A percentile compares a stretch with the other conserved stretches of the same genome.
These are phyloP conservation scores for Hansenula anomala DNA, from an alignment of 1,139 yeast genomes.

Conservation along the genomic window DNA sequence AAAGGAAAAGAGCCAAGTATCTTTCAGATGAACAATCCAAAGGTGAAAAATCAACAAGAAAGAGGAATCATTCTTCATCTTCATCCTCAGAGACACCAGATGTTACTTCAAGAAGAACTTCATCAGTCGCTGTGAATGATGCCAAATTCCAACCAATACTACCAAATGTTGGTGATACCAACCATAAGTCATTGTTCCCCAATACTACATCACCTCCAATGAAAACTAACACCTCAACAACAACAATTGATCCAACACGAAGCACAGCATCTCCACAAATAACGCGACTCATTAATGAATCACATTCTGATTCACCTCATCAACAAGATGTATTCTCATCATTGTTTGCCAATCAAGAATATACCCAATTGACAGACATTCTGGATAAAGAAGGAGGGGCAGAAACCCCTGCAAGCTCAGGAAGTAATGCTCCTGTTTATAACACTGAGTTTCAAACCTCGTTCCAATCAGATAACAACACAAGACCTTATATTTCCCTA, in stretches of 20 bases:
- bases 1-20: constrained; percentile 45
- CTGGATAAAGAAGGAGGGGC: constrained; percentile 14
- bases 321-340: constrained; percentile 34
- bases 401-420: constrained; percentile 16
- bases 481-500: constrained; percentile 24
- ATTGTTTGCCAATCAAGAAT: constrained; percentile 23
- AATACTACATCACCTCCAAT: no score
- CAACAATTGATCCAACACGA: neutral
- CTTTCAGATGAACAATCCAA: constrained; percentile 7
- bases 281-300: neutral
- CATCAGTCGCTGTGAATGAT: neutral
- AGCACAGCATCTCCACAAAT: neutral
- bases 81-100: neutral
- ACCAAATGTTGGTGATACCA: neutral
- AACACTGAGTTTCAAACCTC: constrained; percentile 22
- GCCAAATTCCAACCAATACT: neutral
- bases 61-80: neutral
- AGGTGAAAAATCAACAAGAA: constrained; percentile 1
- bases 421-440: neutral
- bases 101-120: neutral
- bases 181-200: no score
- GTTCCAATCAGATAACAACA: constrained; percentile 22
- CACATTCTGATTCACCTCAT: constrained; percentile 2
- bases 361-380: constrained; percentile 21
- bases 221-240: neutral